phyloP scores from a whole-genome alignment of 2,329 filamentous ascomycete genomes.

The Colletotrichum costaricense region DNA sequence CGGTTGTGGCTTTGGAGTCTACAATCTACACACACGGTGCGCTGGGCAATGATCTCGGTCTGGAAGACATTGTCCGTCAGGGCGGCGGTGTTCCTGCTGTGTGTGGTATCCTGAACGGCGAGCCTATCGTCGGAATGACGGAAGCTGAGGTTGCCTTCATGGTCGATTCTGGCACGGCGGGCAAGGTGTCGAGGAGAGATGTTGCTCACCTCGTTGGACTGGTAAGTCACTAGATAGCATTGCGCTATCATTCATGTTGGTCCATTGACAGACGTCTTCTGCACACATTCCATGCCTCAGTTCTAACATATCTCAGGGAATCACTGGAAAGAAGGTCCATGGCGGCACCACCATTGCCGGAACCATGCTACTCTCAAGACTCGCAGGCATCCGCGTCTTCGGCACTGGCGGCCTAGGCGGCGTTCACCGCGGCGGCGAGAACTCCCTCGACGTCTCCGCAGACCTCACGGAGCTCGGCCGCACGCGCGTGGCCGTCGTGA shows the following conservation, averaged over 20 bases:
- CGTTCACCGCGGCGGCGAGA: constrained; percentile 89
- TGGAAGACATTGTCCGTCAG: constrained; percentile 84
- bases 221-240: constrained; percentile 57
- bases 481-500: constrained; percentile 88
- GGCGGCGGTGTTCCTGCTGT: constrained; percentile 91
- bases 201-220: constrained; percentile 83
- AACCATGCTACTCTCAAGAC: constrained; percentile 88
- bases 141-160: constrained; percentile 80
- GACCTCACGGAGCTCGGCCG: constrained; percentile 94
- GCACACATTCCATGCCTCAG: not conserved
- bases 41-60: constrained; percentile 76
- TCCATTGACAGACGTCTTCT: not conserved
- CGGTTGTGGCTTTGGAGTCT: constrained; percentile 92
- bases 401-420: constrained; percentile 95
- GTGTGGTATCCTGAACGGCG: constrained; percentile 86
- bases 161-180: constrained; percentile 72
- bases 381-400: constrained; percentile 92
- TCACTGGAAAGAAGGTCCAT: constrained; percentile 76
- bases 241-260: not conserved
- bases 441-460: constrained; percentile 92
- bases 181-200: constrained; percentile 90
- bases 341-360: constrained; percentile 94
- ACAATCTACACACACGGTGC: constrained; percentile 98
- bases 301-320: constrained; percentile 56
- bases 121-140: constrained; percentile 82